phyloP scores from a whole-genome alignment of 108 stramenopile genomes.

The Fistulifera pelliculosa region DNA sequence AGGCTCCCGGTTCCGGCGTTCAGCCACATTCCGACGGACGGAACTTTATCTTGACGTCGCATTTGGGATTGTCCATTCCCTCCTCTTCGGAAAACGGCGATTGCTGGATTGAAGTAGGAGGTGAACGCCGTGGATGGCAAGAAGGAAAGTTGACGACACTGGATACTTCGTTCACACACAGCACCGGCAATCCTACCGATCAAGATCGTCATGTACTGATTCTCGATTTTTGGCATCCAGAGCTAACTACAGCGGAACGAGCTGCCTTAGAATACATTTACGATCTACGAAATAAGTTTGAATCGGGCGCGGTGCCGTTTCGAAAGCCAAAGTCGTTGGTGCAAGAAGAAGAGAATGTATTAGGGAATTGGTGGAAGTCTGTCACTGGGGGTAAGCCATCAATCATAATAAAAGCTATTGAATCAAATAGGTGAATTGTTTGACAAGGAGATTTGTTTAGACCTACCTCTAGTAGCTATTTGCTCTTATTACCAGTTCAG shows the following conservation, averaged over 20 bases:
- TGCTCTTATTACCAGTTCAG: too few species aligned
- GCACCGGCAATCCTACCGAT: constrained; percentile 72
- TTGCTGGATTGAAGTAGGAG: constrained; percentile 79
- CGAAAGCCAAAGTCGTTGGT: constrained; percentile 33
- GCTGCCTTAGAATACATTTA: constrained; percentile 71
- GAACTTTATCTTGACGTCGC: constrained; percentile 89
- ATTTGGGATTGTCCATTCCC: constrained; percentile 77
- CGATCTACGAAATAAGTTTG: constrained; percentile 82
- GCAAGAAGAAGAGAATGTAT: constrained; percentile 31
- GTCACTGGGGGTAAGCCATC: background rate
- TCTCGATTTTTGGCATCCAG: constrained; percentile 95
- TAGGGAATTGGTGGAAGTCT: constrained; percentile 35
- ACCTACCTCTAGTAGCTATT: too few species aligned
- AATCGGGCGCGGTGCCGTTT: constrained; percentile 69
- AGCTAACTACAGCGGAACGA: constrained; percentile 66
- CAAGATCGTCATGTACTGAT: constrained; percentile 88
- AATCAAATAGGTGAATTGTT: too few species aligned
- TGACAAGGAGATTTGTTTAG: too few species aligned
- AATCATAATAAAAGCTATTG: too few species aligned
- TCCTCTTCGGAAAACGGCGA: constrained; percentile 18
- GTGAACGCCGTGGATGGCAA: constrained; percentile 51
- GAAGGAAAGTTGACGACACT: constrained; percentile 71
- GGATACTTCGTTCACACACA: constrained; percentile 89
- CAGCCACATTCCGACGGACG: constrained; percentile 83
- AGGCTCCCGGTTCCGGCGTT: constrained; percentile 77